Base-by-base conservation (phyloP, 2,329 filamentous ascomycete species). In the Pseudogymnoascus sp. region DNA sequence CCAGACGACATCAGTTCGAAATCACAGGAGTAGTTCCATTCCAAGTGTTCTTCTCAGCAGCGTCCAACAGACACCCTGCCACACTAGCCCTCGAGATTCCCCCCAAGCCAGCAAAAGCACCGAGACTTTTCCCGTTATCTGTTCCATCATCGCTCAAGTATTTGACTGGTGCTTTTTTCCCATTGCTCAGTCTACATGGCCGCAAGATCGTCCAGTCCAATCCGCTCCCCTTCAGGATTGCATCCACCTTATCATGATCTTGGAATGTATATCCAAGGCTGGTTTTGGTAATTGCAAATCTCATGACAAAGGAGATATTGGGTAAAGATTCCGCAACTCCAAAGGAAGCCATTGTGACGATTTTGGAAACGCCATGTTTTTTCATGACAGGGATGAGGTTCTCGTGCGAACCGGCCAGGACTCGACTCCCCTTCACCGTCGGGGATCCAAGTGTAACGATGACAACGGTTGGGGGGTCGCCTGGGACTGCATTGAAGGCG, bases 331-430 rank as follows among this genome's bases (percentile, higher is more conserved):
- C 68, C 1, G 75, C 79, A 6, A 76, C 74, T 15, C 81, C 81
- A 64, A 79, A 77, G 2, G 78, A 76, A 17, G 78, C 79, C 71
- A 83, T 76, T 62, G 80, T 71, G 33, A 82, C 73, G 6, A 81
- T 67, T 62, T 79, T 81, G 1, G 68, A 66, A 58, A 72, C 71
- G 33, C 71, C 69, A 58, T 74, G 69, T 7, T 37, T 62, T 57
- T 61, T 63, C 73, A 78, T 77, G 9, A 68, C 70, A 0, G 70
- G 62, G 15, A 77, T 65, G 9, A 75, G 65, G 60, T 77, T 75
- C 31, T 69, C 70, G 21, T 75, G 72, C 15, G 75, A 73, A 63
- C 77, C 74, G 4, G 76, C 73, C 73, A 83, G 78, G 17, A 83
- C 70, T 11, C 76, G 73, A 1, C 72, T 71, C 37, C 60, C 64